Percentiles rank a stretch among this genome's conserved stretches.
Conservation (phyloP, 1,284 basidiomycete species). For the Puccinia hordei region DNA sequence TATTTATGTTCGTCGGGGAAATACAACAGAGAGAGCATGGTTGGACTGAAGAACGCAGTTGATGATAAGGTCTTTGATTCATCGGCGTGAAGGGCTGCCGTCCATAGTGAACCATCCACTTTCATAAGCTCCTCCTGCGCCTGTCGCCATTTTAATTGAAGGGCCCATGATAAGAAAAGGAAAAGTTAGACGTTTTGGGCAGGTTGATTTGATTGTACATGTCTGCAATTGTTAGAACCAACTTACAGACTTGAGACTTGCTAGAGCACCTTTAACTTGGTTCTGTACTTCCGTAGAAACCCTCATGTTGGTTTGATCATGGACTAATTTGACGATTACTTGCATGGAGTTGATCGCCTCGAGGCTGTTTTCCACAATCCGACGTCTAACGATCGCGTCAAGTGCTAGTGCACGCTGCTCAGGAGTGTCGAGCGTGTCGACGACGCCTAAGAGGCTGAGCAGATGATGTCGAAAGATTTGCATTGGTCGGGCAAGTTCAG, state of each 20-base stretch:
- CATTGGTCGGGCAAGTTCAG: constrained; percentile 63
- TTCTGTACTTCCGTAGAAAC: constrained; percentile 73
- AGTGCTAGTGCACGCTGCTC: constrained; percentile 62
- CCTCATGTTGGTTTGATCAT: constrained; percentile 85
- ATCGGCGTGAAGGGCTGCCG: constrained; percentile 67
- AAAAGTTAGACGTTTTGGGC: neutral
- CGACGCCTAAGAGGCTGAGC: constrained; percentile 54
- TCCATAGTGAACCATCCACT: constrained; percentile 62
- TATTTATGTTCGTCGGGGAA: constrained; percentile 66
- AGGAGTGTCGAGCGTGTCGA: constrained; percentile 10
- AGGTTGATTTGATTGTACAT: neutral
- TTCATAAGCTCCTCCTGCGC: constrained; percentile 49
- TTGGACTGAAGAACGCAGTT: constrained; percentile 92
- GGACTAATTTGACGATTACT: constrained; percentile 78
- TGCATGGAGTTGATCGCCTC: constrained; percentile 72
- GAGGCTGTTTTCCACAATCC: constrained; percentile 71
- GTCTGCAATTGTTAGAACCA: neutral
- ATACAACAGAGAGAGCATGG: constrained; percentile 91
- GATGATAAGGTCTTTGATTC: constrained; percentile 74
- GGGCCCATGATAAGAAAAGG: constrained; percentile 28
- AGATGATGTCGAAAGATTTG: constrained; percentile 64
- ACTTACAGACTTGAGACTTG: constrained; percentile 71
- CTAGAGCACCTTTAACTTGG: constrained; percentile 71
- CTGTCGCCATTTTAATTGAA: neutral
- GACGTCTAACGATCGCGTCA: constrained; percentile 71